Conservation (phyloP, 306 rosid species). For the Ceratonia siliqua region DNA sequence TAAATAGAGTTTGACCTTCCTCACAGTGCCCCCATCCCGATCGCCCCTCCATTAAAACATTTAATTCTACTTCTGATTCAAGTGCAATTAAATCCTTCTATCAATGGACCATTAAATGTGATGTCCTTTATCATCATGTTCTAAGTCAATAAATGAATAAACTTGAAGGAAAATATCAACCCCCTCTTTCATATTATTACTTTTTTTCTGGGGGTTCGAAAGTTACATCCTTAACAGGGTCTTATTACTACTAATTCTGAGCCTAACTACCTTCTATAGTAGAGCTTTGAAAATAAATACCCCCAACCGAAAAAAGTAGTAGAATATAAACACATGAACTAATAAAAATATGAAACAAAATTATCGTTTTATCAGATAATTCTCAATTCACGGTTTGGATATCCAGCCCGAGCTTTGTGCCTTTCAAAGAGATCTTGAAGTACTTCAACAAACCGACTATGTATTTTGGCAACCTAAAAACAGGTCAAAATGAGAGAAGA, state of each 20-base stretch:
- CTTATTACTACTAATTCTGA: background rate
- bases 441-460: conserved; percentile 69
- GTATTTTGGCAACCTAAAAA: conserved; percentile 59
- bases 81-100: too few species aligned
- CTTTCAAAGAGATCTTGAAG: conserved; percentile 77
- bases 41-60: too few species aligned
- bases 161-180: too few species aligned
- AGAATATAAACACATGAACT: conserved; percentile 24
- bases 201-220: background rate
- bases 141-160: too few species aligned
- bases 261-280: background rate
- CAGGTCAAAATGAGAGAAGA: background rate
- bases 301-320: background rate
- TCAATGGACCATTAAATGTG: too few species aligned
- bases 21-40: too few species aligned
- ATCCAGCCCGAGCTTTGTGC: conserved; percentile 73
- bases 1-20: too few species aligned
- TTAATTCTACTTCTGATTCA: too few species aligned
- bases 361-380: conserved; percentile 49
- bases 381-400: conserved; percentile 65
- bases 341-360: conserved; percentile 4
- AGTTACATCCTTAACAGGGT: background rate
- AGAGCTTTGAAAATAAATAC: too few species aligned
- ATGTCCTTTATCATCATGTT: too few species aligned
- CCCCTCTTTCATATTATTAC: too few species aligned